A percentile compares a stretch with the other conserved stretches of the same genome.
phyloP scores from a whole-genome alignment of 345 rosid species.

The Ceriops decandra region DNA sequence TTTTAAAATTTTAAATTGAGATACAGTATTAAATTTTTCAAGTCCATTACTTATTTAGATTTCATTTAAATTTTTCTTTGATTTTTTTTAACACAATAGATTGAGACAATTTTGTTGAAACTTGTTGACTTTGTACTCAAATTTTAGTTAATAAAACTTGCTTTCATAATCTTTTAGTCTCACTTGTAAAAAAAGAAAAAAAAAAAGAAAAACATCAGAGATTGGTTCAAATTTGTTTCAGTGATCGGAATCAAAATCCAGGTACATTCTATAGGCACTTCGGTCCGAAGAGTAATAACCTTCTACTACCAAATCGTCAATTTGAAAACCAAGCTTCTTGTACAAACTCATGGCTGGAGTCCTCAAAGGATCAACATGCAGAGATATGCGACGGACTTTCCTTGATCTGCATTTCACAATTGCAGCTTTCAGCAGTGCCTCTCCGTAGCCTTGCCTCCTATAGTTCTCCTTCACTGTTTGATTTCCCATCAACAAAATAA shows the following conservation, averaged over 20 bases:
- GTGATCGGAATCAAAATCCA: conserved; percentile 45
- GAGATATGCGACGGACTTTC: conserved; percentile 56
- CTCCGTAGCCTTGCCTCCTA: conserved; percentile 70
- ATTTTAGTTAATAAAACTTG: too few species aligned
- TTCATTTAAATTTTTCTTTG: too few species aligned
- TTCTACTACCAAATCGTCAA: conserved; percentile 49
- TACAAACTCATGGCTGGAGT: conserved; percentile 62
- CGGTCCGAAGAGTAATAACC: conserved; percentile 69
- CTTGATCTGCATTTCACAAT: conserved; percentile 64
- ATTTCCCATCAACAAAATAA: not conserved
- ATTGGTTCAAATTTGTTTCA: not conserved
- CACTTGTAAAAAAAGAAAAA: too few species aligned
- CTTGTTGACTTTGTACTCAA: too few species aligned
- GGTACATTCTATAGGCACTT: conserved; percentile 72
- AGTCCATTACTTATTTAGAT: too few species aligned
- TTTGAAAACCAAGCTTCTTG: conserved; percentile 66
- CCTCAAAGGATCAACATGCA: conserved; percentile 78
- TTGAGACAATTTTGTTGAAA: too few species aligned
- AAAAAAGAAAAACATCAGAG: not conserved
- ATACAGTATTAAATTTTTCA: too few species aligned
- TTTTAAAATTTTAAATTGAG: too few species aligned
- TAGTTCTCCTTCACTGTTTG: conserved; percentile 60
- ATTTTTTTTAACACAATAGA: too few species aligned
- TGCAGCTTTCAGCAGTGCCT: conserved; percentile 60
- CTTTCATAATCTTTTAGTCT: too few species aligned